Evolutionary conservation across 2,329 filamentous ascomycete genomes (phyloP).

Genomic region (Pseudogymnoascus sp.): DNA sequence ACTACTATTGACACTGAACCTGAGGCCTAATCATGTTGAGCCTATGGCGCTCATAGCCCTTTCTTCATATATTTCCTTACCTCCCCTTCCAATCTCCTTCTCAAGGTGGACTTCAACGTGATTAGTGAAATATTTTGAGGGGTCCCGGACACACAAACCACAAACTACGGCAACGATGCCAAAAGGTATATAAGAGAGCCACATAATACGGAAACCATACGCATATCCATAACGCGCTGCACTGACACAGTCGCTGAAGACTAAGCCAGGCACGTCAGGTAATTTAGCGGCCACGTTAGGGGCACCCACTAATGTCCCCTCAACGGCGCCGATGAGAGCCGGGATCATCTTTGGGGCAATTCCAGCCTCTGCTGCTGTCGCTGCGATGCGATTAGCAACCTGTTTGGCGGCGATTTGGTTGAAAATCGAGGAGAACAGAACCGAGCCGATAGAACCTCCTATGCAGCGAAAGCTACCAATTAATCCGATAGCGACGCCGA

Average conservation of each 20-base stretch:
- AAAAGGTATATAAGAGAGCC: conserved; percentile 11
- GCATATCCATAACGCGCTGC: conserved; percentile 29
- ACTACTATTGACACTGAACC: neutral
- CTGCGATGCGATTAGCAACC: conserved; percentile 9
- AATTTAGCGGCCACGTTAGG: conserved; percentile 30
- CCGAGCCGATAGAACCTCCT: conserved; percentile 33
- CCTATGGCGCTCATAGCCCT: neutral
- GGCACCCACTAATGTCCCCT: conserved; percentile 16
- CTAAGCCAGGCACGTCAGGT: conserved; percentile 20
- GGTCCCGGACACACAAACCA: neutral
- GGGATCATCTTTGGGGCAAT: conserved; percentile 17
- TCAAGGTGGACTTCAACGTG: neutral
- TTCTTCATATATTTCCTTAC: neutral
- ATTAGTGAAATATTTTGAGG: neutral
- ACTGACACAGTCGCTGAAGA: conserved; percentile 22
- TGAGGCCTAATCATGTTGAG: neutral
- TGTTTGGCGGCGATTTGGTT: conserved; percentile 12
- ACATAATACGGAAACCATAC: conserved; percentile 29
- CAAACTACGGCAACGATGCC: neutral
- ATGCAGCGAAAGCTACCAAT: conserved; percentile 39
- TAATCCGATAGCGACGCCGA: conserved; percentile 38
- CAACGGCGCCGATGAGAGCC: conserved; percentile 21
- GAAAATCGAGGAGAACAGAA: conserved; percentile 31
- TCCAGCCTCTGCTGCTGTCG: conserved; percentile 16
- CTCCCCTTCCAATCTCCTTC: neutral